These are phyloP conservation scores for Talaromyces sp. DNA, from an alignment of 2,329 filamentous ascomycete genomes.

Conservation along the genomic window DNA sequence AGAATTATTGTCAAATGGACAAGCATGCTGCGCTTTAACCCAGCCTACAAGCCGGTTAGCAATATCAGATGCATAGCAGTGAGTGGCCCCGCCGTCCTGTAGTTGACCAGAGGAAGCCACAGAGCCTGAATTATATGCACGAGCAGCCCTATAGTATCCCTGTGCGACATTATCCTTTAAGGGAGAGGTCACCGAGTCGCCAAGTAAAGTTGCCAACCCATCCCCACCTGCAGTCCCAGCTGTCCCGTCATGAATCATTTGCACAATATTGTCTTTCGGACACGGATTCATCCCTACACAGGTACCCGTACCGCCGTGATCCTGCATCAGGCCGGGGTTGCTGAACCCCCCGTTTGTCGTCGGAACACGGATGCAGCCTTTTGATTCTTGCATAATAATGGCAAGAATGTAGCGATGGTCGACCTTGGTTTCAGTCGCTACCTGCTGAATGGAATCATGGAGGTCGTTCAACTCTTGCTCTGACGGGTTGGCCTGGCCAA, in stretches of 20 bases:
- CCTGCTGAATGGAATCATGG: conserved; percentile 24
- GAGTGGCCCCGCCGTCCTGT: conserved; percentile 33
- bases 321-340: conserved; percentile 33
- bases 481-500: conserved; percentile 9
- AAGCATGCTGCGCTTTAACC: background rate
- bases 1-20: background rate
- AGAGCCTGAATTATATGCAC: conserved; percentile 30
- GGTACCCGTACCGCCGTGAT: conserved; percentile 1
- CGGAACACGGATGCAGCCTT: conserved; percentile 33
- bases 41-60: conserved; percentile 26
- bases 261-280: conserved; percentile 9
- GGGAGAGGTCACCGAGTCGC: background rate
- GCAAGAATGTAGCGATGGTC: conserved; percentile 35
- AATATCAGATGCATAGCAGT: conserved; percentile 48
- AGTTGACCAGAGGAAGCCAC: conserved; percentile 22
- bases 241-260: conserved; percentile 19
- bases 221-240: background rate
- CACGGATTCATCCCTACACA: background rate
- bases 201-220: background rate
- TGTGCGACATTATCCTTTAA: conserved; percentile 11
- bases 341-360: conserved; percentile 31
- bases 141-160: conserved; percentile 18
- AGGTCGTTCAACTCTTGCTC: conserved; percentile 18
- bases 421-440: conserved; percentile 20
- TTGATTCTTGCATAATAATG: conserved; percentile 35